A percentile compares a stretch with the other conserved stretches of the same genome.
phyloP scores from a whole-genome alignment of 176 grass and related monocot species.

The Calamus simplicifolius region DNA sequence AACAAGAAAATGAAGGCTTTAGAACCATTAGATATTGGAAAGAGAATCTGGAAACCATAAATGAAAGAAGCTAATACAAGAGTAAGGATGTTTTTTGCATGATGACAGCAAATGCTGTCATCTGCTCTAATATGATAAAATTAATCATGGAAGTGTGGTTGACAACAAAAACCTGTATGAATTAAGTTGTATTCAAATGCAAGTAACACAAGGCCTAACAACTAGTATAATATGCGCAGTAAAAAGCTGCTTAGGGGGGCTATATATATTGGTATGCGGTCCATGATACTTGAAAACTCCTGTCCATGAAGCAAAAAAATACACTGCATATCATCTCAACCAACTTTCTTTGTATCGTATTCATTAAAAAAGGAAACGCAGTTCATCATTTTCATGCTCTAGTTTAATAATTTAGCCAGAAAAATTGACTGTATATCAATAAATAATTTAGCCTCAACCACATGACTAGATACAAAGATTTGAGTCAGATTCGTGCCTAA shows the following conservation, averaged over 20 bases:
- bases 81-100: constrained; percentile 59
- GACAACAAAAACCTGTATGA: constrained; percentile 75
- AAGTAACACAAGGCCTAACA: too few species aligned
- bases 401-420: too few species aligned
- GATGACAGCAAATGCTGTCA: constrained; percentile 99
- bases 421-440: too few species aligned
- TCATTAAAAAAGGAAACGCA: too few species aligned
- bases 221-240: neutral
- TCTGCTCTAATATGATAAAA: constrained; percentile 98
- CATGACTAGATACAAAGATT: too few species aligned
- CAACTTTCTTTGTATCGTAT: constrained; percentile 50
- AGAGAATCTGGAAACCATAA: constrained; percentile 1
- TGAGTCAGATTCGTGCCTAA: too few species aligned
- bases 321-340: constrained; percentile 98
- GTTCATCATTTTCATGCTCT: too few species aligned
- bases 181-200: too few species aligned
- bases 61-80: neutral
- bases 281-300: constrained; percentile 95
- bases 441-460: too few species aligned
- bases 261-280: constrained; percentile 78
- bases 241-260: constrained; percentile 70
- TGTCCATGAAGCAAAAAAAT: constrained; percentile 95
- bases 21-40: constrained; percentile 5
- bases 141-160: constrained; percentile 99
- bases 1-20: neutral